phyloP scores from a whole-genome alignment of 2,329 filamentous ascomycete genomes.

The Uncinocarpus reesii region DNA sequence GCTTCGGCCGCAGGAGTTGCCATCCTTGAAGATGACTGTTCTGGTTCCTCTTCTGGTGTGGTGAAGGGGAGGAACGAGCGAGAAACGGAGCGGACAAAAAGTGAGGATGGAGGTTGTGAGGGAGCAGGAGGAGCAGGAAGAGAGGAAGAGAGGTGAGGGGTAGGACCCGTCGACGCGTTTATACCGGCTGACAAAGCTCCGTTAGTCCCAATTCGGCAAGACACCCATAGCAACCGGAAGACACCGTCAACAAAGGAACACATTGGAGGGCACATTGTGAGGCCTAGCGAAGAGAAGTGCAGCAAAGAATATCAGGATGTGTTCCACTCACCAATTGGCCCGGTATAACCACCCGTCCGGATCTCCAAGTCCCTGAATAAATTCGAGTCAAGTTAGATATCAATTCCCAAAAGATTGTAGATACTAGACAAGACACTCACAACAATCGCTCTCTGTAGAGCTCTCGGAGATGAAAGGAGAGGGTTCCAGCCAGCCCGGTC shows the following conservation, averaged over 20 bases:
- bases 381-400: not conserved
- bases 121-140: not conserved
- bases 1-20: conserved; percentile 8
- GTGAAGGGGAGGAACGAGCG: not conserved
- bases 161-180: not conserved
- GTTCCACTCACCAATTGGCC: not conserved
- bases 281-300: no score
- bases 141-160: not conserved
- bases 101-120: not conserved
- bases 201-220: conserved; percentile 5
- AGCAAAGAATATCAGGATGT: not conserved
- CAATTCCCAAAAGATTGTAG: not conserved
- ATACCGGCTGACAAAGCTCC: conserved; percentile 2
- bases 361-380: conserved; percentile 1
- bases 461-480: conserved; percentile 12
- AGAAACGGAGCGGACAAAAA: not conserved
- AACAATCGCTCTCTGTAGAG: conserved; percentile 15
- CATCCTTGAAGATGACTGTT: not conserved
- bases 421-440: conserved; percentile 9
- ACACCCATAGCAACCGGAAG: not conserved
- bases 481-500: conserved; percentile 7
- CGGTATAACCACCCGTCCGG: not conserved
- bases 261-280: not conserved
- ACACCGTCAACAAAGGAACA: conserved; percentile 1
- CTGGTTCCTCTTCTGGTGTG: not conserved